Base-by-base conservation (phyloP, 768 basidiomycete genomes). In the Podaxis pistillaris region DNA sequence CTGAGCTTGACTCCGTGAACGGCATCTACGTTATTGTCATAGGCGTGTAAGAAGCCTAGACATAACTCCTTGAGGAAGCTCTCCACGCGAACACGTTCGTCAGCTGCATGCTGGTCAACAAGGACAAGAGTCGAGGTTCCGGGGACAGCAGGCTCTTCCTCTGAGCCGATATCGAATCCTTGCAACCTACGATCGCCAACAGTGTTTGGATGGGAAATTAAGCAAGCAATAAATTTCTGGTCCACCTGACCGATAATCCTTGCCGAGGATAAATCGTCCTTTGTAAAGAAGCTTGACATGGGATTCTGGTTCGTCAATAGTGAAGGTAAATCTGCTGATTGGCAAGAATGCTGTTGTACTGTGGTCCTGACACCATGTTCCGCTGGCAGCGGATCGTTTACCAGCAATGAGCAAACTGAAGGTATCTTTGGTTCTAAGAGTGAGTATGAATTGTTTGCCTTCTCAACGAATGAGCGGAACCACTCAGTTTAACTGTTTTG, bases 61-160 rank as follows among this genome's bases (percentile, higher is more conserved):
- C 93, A 94, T n/a, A 94, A 71, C 52, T 86, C 84, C 65, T 80
- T 81, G 67, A 96, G 80, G 72, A 93, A 90, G 28, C 78, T 75
- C 75, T 99, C 97, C 63, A 98, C 93, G 22, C 96, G 87, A 50
- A 98, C 78, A 22, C 97, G 87, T 74, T 99, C 97, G 71, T 97
- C 94, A n/a, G 96, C 96, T 12, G 97, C 97, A 72, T 99, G 97
- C 73, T 99, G 97, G 77, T 99, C 97, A 52, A 99, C 81, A 56
- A 98, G 81, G 36, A 96, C 79, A 33, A 98, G 81, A 30, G 72
- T 66, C 52, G 66, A 66, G 26, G 73, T 66, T 54, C 60, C 58
- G 44, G 63, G 55, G 28, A 22, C 36, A 49, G 57, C 36, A 56
- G 54, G 36, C 49, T 19, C 33, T 60, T 49, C 58, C 54, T 58